Base-by-base conservation (phyloP, 306 rosid species). In the Calophaca sinica region DNA sequence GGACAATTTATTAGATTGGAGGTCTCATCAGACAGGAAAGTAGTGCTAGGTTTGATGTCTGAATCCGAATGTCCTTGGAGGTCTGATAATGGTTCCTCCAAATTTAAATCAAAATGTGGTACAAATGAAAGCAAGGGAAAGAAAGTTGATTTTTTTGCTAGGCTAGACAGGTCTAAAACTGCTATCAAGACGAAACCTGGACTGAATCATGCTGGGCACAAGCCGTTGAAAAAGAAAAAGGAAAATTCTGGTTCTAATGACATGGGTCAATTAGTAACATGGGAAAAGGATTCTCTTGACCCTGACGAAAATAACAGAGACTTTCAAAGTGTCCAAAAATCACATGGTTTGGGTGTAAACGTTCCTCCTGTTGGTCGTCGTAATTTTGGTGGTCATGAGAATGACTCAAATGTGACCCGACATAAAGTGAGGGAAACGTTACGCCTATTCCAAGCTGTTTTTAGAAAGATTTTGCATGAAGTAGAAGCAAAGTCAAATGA, bases 401-500 rank as follows among this genome's bases (percentile, higher is more conserved):
- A 15, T 44, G 89, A 85, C 50, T 57, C 85, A 51, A 78, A 11
- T 79, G 86, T 77, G 77, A 83, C 85, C 42, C 87, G 94, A 15
- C 72, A 68, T 68, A 85, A 76, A 77, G 98, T 94, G 77, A 88
- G 90, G 84, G 90, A 91, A 85, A 77, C 88, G 41, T 75, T 91
- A 83, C 93, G 94, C 36, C 81, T 87, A 20, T 94, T 87, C 75
- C 96, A 90, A 82, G 94, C 70, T 64, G 79, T 91, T 81, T 83
- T 54, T 86, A 80, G 96, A 81, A 94, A 88, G 89, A 86, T 91
- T 64, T 82, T 87, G 83, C 97, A 82, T 62, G 96, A 87, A 87
- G 81, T 82, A 28, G 98, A 94, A 85, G 84, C 89, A 26, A 84
- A 86, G 50, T 55, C 70, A 7, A 85, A 80, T 62, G 86, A 67